Conservation (phyloP, 371 early-diverging fungal genomes). For the Mortierella sp. region DNA sequence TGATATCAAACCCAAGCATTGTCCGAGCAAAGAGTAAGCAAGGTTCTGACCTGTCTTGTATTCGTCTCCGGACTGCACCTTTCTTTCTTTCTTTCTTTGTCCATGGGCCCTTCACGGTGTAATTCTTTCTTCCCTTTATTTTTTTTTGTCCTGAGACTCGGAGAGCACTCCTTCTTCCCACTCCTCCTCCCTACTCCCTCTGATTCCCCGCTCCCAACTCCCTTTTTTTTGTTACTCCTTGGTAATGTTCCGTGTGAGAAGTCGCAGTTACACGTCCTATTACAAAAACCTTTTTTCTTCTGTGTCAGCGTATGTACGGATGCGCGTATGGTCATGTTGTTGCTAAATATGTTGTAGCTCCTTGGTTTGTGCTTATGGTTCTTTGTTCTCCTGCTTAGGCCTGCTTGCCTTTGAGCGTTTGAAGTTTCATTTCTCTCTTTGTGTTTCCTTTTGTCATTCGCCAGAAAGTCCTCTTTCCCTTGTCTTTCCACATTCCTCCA, state of each 20-base stretch:
- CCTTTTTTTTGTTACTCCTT: not conserved
- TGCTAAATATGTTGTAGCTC: not conserved
- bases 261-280: too few species aligned
- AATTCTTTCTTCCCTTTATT: not conserved
- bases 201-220: conserved; percentile 7
- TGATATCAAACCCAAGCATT: not conserved
- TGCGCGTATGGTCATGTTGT: too few species aligned
- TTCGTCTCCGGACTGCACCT: not conserved
- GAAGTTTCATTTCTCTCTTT: too few species aligned
- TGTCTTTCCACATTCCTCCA: too few species aligned
- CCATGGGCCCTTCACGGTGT: not conserved
- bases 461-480: not conserved
- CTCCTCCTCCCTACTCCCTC: conserved; percentile 8
- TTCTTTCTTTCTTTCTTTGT: not conserved
- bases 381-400: conserved; percentile 9
- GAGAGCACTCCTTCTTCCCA: conserved; percentile 3
- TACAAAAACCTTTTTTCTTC: not conserved
- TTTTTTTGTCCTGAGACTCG: not conserved
- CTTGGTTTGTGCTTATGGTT: not conserved
- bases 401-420: too few species aligned
- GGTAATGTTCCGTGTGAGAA: conserved; percentile 6
- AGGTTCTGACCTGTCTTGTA: not conserved
- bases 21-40: conserved; percentile 7
- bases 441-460: not conserved
- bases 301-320: too few species aligned